These are phyloP conservation scores for Carex cristatella DNA, from an alignment of 176 grass and related monocot species.

Conservation along the genomic window DNA sequence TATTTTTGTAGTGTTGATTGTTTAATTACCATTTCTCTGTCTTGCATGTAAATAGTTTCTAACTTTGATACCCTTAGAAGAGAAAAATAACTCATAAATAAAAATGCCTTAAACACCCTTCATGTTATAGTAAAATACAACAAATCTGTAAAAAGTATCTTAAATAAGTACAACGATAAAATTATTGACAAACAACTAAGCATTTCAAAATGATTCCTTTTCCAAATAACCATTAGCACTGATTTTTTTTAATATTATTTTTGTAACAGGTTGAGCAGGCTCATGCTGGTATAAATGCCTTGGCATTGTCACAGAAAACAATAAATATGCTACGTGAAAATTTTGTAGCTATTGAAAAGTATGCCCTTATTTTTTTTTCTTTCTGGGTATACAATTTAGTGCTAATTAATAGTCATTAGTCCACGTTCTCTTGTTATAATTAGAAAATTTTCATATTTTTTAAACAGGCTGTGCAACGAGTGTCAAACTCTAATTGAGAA, in stretches of 20 bases:
- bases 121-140: too few species aligned
- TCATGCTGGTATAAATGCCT: conserved; percentile 77
- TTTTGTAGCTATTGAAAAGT: conserved; percentile 97
- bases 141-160: too few species aligned
- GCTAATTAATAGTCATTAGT: conserved; percentile 7
- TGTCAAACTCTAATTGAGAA: conserved; percentile 99
- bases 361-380: conserved; percentile 24
- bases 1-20: not conserved
- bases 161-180: too few species aligned
- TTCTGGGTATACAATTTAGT: conserved; percentile 20
- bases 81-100: too few species aligned
- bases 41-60: not conserved
- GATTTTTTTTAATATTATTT: not conserved
- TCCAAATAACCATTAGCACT: not conserved
- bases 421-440: conserved; percentile 29
- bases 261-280: conserved; percentile 80
- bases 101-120: too few species aligned
- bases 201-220: not conserved
- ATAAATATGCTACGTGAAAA: conserved; percentile 85
- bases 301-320: conserved; percentile 79
- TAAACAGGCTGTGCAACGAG: conserved; percentile 74
- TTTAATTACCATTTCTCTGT: not conserved
- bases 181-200: not conserved
- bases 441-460: conserved; percentile 9
- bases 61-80: not conserved